Percentiles rank a stretch among this genome's conserved stretches.
phyloP scores from a whole-genome alignment of 2,329 filamentous ascomycete genomes.

The Diaporthe citrichinensis region DNA sequence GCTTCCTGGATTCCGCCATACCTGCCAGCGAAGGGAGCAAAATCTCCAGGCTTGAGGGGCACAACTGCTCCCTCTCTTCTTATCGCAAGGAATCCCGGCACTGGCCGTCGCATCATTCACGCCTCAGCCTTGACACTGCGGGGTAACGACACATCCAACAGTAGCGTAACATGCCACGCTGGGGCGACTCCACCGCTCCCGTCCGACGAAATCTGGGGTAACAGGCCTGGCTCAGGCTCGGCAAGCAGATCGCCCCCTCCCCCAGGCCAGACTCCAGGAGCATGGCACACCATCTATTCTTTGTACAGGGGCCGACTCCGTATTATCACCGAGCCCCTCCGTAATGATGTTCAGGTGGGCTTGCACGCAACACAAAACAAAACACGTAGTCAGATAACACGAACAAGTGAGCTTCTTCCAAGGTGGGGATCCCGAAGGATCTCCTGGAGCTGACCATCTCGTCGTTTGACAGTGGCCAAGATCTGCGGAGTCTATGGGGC shows the following conservation, averaged over 20 bases:
- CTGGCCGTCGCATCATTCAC: slow-evolving; percentile 11
- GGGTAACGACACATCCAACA: slow-evolving; percentile 15
- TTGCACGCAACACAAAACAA: not conserved
- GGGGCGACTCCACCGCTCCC: slow-evolving; percentile 36
- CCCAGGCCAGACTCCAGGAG: not conserved
- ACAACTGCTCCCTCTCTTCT: not conserved
- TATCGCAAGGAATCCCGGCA: slow-evolving; percentile 7
- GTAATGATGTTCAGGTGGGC: not conserved
- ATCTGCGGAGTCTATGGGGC: not conserved
- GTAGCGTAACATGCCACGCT: slow-evolving; percentile 29
- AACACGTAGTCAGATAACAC: not conserved
- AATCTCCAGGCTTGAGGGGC: not conserved
- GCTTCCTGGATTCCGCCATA: not conserved
- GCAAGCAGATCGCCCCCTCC: not conserved
- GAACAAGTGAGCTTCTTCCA: not conserved
- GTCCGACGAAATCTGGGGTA: slow-evolving; percentile 37
- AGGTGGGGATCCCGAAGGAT: slow-evolving; percentile 13
- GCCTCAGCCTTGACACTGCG: slow-evolving; percentile 24
- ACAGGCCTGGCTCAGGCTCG: slow-evolving; percentile 10
- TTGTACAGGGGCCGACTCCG: slow-evolving; percentile 4
- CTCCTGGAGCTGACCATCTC: slow-evolving; percentile 14
- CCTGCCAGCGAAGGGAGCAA: not conserved
- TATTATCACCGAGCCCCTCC: slow-evolving; percentile 22
- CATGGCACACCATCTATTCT: not conserved
- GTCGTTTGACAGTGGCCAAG: slow-evolving; percentile 5